Evolutionary conservation across 129 eudicot species (phyloP).

Genomic region (Pulicaria dysenterica): DNA sequence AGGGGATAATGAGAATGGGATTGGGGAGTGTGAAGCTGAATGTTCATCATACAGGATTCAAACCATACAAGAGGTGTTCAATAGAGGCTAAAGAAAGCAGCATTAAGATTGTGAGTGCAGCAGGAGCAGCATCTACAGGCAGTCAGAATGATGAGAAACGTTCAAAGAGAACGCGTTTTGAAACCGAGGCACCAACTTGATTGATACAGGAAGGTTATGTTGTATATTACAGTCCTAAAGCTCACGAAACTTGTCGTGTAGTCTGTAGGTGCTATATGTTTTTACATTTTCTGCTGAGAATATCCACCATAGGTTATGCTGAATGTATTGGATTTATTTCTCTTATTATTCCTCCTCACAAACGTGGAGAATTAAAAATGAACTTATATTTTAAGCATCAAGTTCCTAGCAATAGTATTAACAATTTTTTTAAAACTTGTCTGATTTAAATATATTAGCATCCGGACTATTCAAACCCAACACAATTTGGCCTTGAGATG

Average conservation of each 20-base stretch:
- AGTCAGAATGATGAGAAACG: constrained; percentile 60
- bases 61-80: constrained; percentile 92
- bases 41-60: constrained; percentile 72
- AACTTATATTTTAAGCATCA: constrained; percentile 8
- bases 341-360: constrained; percentile 26
- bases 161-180: constrained; percentile 80
- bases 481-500: no score
- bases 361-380: constrained; percentile 30
- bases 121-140: constrained; percentile 20
- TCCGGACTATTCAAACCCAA: no score
- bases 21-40: constrained; percentile 52
- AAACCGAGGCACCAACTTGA: constrained; percentile 59
- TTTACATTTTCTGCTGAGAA: constrained; percentile 30
- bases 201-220: constrained; percentile 21
- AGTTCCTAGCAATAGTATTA: not conserved
- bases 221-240: constrained; percentile 40
- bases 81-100: constrained; percentile 72
- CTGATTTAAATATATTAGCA: no score
- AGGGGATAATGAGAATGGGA: constrained; percentile 44
- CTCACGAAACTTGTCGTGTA: constrained; percentile 52
- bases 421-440: not conserved
- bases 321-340: constrained; percentile 32
- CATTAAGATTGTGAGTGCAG: constrained; percentile 26
- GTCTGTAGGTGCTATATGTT: constrained; percentile 30
- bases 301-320: constrained; percentile 18